Evolutionary conservation across 2,329 filamentous ascomycete species (phyloP), one percentile per base, ranked within the genome.

Genomic region (Cladorrhinum sp.): DNA sequence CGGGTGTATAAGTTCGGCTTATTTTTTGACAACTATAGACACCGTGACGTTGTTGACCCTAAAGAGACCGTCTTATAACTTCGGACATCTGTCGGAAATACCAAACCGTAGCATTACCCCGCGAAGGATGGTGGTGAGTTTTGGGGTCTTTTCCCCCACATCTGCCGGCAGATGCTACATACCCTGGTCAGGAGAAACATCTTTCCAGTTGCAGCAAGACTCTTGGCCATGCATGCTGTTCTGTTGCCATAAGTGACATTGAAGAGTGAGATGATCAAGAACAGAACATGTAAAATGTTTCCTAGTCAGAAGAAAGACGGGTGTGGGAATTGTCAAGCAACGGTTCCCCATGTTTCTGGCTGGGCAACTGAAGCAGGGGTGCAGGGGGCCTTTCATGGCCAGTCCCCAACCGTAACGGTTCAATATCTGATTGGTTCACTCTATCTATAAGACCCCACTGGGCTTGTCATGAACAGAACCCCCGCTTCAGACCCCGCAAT

Each of bases 151-250:
- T 10, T 59, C 59, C 60, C 59, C 60, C 60, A 57, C 60, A 62
- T 55, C 23, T 62, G 60, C 52, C 60, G 60, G 60, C 56, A 62
- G 57, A 59, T 59, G 55, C 25, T 53, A 27, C n/a, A n/a, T n/a
- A n/a, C 27, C n/a, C 3, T 45, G 18, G 16, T 10, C 18, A 22
- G 10, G 45, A 16, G 4, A n/a, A 22, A 22, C 22, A 49, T 49
- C 45, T 49, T 18, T 18, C 45, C 20, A 18, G 25, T 4, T 29
- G 25, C 25, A 29, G 25, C n/a, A n/a, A n/a, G n/a, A n/a, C n/a
- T n/a, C n/a, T n/a, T n/a, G n/a, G n/a, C n/a, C n/a, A n/a, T n/a
- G n/a, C n/a, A n/a, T n/a, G n/a, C n/a, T n/a, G n/a, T n/a, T n/a
- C n/a, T n/a, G n/a, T n/a, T n/a, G n/a, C n/a, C n/a, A n/a, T n/a